Evolutionary conservation across 805 yeast species (phyloP).

Genomic region (Sugiyamaella smithiae): DNA sequence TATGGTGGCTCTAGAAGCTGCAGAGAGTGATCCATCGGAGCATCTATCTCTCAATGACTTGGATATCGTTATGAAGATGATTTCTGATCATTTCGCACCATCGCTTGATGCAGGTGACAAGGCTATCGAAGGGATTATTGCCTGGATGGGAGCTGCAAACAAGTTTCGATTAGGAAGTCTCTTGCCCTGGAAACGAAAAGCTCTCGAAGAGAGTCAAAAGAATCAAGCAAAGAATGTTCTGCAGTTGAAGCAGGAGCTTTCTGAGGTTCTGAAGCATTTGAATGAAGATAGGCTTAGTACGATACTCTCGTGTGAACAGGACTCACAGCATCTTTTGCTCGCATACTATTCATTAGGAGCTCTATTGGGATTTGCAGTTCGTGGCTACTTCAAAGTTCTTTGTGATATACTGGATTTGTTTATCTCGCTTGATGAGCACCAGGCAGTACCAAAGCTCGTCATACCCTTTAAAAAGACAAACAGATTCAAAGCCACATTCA

Average conservation of each 20-base stretch:
- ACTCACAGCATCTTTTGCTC: conserved; percentile 2
- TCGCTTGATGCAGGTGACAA: neutral
- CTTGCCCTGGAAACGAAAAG: conserved; percentile 4
- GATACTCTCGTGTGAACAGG: neutral
- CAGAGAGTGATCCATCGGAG: conserved; percentile 2
- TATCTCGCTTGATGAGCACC: conserved; percentile 16
- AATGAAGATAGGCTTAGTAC: conserved; percentile 8
- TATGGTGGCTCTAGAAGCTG: neutral
- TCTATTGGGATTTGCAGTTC: conserved; percentile 20
- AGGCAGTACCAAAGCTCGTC: conserved; percentile 20
- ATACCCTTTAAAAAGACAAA: conserved; percentile 19
- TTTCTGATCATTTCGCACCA: neutral
- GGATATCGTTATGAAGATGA: conserved; percentile 12
- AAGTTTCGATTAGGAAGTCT: conserved; percentile 5
- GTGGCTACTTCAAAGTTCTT: conserved; percentile 12
- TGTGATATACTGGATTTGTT: conserved; percentile 10
- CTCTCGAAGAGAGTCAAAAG: conserved; percentile 10
- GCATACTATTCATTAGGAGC: conserved; percentile 16
- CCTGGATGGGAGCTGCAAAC: conserved; percentile 15
- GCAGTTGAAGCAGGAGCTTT: conserved; percentile 9
- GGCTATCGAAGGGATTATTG: conserved; percentile 9
- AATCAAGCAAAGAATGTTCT: conserved; percentile 13
- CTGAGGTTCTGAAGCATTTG: conserved; percentile 1
- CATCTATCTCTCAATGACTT: conserved; percentile 13
- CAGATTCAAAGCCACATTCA: conserved; percentile 3